Evolutionary conservation across 106 monocot genomes (phyloP), one percentile per base, ranked within the genome.

Genomic region (Acorus calamus): DNA sequence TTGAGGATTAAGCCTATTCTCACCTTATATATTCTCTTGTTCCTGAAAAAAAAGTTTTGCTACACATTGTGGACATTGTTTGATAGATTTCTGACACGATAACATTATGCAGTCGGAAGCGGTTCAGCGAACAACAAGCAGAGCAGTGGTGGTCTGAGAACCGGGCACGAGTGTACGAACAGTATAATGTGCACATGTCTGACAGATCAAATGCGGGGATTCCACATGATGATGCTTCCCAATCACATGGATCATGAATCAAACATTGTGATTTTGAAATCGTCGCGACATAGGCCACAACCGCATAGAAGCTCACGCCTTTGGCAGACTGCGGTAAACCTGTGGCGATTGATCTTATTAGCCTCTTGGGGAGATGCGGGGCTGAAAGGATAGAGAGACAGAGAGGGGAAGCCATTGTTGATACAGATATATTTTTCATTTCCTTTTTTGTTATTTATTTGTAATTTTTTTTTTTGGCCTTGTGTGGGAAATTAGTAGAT

Each of bases 91-190:
- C 28, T 28, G 1, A 28, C 28, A 28, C 28, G 28, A 28, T 28
- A 28, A 28, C 28, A 28, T 28, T 28, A 55, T 66, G 59, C 84
- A 94, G 94, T 66, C 89, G 94, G 50, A 94, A 94, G 78, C 67
- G 94, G 59, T 94, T 94, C 77, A 94, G 87, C 46, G 89, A 94
- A 61, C 89, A 84, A 50, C 89, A 90, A 82, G 94, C 94, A 28
- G 94, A 90, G 66, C 84, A 94, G 46, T 94, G 94, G 94, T 94
- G 94, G 94, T 80, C 89, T 46, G 87, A 87, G 73, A 94, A 94
- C 69, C 77, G 90, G 55, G 74, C 80, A 5, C 81, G 94, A 61
- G 87, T 94, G 46, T 87, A 94, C 47, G 73, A 82, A 70, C 79
- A 79, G 11, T 94, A 94, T 68, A 90, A 94, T 46, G 90, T 87